Percentiles rank a stretch among this genome's conserved stretches.
phyloP scores from a whole-genome alignment of 1,284 basidiomycete genomes.

The Schizopora paradoxa region DNA sequence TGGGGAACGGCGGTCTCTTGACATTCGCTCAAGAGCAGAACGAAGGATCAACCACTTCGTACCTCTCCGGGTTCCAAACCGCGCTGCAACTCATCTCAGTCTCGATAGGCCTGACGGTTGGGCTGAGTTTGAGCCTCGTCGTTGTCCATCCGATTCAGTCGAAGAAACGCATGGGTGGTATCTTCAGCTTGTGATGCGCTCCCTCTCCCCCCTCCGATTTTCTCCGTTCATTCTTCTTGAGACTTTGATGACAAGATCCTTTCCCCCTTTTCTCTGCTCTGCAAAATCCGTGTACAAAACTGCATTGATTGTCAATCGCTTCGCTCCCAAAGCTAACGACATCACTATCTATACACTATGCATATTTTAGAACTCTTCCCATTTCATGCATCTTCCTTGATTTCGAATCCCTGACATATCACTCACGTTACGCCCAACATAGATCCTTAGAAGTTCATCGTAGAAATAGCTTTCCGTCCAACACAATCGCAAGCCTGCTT shows the following conservation, averaged over 20 bases:
- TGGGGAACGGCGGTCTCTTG: slow-evolving; percentile 82
- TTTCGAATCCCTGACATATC: no score
- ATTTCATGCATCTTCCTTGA: no score
- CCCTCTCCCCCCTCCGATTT: background rate
- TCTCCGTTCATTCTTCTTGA: background rate
- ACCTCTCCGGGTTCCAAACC: slow-evolving; percentile 63
- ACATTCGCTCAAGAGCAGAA: slow-evolving; percentile 59
- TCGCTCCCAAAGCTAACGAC: no score
- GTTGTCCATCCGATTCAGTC: slow-evolving; percentile 56
- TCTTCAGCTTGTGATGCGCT: slow-evolving; percentile 46
- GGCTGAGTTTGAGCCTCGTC: slow-evolving; percentile 57
- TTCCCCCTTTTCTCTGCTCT: background rate
- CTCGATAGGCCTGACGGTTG: slow-evolving; percentile 65
- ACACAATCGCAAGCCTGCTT: no score
- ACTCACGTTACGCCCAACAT: no score
- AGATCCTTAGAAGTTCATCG: no score
- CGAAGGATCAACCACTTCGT: slow-evolving; percentile 40
- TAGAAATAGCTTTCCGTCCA: no score
- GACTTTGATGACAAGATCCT: background rate
- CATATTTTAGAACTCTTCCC: no score
- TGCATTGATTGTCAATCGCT: no score
- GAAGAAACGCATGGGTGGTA: slow-evolving; percentile 48
- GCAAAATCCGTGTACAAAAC: slow-evolving; percentile 1
- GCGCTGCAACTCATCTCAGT: slow-evolving; percentile 61
- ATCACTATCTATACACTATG: no score